Evolutionary conservation across 805 yeast genomes (phyloP), one percentile per base, ranked within the genome.

Genomic region (Millerozyma acaciae): DNA sequence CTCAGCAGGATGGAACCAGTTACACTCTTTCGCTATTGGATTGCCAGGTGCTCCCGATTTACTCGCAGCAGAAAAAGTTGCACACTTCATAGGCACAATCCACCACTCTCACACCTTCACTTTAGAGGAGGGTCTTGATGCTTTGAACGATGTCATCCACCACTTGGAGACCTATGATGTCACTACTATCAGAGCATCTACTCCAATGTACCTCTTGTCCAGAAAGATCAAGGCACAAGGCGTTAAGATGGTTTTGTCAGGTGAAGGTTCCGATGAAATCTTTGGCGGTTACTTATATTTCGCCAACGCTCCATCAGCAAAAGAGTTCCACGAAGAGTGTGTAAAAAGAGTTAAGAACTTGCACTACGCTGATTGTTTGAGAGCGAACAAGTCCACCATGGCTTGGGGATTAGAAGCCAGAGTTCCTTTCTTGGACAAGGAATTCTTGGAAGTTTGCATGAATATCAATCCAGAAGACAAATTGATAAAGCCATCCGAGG

Each of bases 351-450:
- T 93, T 51, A 87, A 93, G 75, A 89, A 93, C 90, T 75, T 93
- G 67, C 96, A 93, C 66, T 80, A 80, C 50, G 87, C 97, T 42
- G 99, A 93, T 71, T 90, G 97, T 73, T 71, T 93, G 60, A 83
- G 99, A 67, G 99, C 99, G 45, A 93, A 93, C 84, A 93, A 93
- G 70, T 89, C 97, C 21, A 93, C 99, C 39, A 86, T 93, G 96
- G 97, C 99, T 27, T 93, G 99, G 99, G 99, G 99, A 64, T 76
- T 93, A 45, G 99, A 93, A 71, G 98, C 98, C 42, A 84, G 99
- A 70, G 98, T 93, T 48, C 99, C 99, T 48, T 93, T 93, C 84
- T 76, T 93, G 68, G 99, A 93, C 69, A 85, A 80, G 70, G 75
- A 80, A 60, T 93, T 93, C 76, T 70, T 93, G 63, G 86, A 90